Percentiles rank a stretch among this genome's conserved stretches.
Conservation (phyloP, 2,329 filamentous ascomycete genomes). For the Fusarium hainanense region DNA sequence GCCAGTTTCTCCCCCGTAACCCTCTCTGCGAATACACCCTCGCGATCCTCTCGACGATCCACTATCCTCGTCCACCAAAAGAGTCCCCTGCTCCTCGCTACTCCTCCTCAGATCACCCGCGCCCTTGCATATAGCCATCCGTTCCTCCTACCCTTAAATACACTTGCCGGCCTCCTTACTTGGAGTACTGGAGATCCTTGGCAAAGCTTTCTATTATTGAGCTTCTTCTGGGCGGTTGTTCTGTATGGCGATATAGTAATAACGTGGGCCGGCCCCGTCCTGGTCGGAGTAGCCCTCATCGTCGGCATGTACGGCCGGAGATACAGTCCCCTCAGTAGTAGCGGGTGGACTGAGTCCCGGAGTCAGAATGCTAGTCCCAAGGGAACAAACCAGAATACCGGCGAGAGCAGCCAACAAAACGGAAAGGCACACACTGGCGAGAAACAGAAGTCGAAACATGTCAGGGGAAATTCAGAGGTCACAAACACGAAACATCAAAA, state of each 20-base stretch:
- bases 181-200: slow-evolving; percentile 95
- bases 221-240: slow-evolving; percentile 84
- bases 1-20: slow-evolving; percentile 91
- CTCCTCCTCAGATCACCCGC: slow-evolving; percentile 92
- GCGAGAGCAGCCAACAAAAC: slow-evolving; percentile 43
- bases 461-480: slow-evolving; percentile 64
- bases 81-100: slow-evolving; percentile 90
- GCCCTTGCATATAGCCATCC: slow-evolving; percentile 96
- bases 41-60: slow-evolving; percentile 75
- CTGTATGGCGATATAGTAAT: slow-evolving; percentile 89
- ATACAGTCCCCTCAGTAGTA: slow-evolving; percentile 90
- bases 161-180: slow-evolving; percentile 83
- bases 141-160: slow-evolving; percentile 89
- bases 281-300: slow-evolving; percentile 83
- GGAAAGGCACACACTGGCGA: slow-evolving; percentile 42
- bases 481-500: slow-evolving; percentile 84
- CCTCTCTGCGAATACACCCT: slow-evolving; percentile 73
- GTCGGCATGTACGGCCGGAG: slow-evolving; percentile 91
- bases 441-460: slow-evolving; percentile 52
- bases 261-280: slow-evolving; percentile 82
- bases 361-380: slow-evolving; percentile 45
- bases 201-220: slow-evolving; percentile 94
- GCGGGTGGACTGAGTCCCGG: slow-evolving; percentile 71
- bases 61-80: slow-evolving; percentile 98
- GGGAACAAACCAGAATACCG: slow-evolving; percentile 23